Evolutionary conservation across 164 flowering plant species (phyloP), one percentile per base, ranked within the genome.

Genomic region (Tetracentron sinense): DNA sequence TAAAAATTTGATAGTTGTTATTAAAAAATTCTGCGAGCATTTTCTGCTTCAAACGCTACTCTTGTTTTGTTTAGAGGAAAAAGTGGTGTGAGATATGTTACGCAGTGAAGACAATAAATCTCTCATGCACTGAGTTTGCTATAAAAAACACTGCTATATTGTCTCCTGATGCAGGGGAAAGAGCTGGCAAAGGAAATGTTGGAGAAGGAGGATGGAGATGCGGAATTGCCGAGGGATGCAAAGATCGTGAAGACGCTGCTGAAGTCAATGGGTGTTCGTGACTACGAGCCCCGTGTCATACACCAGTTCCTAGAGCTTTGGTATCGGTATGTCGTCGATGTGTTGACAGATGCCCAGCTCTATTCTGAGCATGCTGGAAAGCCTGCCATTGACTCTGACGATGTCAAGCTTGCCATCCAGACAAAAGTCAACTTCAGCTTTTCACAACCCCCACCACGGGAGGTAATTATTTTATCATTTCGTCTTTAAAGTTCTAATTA

Each of bases 341-440:
- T 89, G 2, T 68, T 95, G 62, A 81, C 89, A 0, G 99, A 91
- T 77, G 85, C 97, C 14, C 97, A 89, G 63, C 82, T 86, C 19
- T 94, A 94, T 71, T 86, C 97, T 0, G 99, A 94, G 64, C 97
- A 95, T 68, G 97, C 97, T 30, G 83, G 88, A 10, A 95, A 95
- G 75, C 26, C 85, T 28, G 65, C 87, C 10, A 87, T 92, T 50
- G 99, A 95, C 69, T 76, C 75, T 58, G 99, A 95, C 58, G 99
- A 95, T 74, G 72, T 89, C 50, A 88, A 92, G 84, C 91, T 95
- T 54, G 96, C 99, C 12, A 87, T 88, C 54, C 96, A 95, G 70
- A 86, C 96, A 0, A 95, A 95, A 79, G 92, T 85, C 71, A 92
- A 91, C 73, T 85, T 78, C 80, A 85, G 89, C 76, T 95, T 94